Evolutionary conservation across 805 yeast genomes (phyloP).

Genomic region (Starmerella etchellsii): DNA sequence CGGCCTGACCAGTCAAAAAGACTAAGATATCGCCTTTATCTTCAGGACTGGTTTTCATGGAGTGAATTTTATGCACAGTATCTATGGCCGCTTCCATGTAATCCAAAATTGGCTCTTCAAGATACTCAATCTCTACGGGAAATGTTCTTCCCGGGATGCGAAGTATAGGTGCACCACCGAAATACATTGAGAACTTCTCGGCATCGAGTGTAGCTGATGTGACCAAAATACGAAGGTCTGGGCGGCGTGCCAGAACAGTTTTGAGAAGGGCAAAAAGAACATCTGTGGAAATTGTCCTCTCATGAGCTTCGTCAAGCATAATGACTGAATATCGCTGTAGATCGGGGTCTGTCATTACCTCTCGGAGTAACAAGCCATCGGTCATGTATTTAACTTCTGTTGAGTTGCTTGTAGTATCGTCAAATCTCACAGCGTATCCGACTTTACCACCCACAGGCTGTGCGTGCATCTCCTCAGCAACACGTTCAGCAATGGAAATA

Average conservation of each 20-base stretch:
- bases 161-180: slow-evolving; percentile 72
- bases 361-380: slow-evolving; percentile 88
- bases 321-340: slow-evolving; percentile 56
- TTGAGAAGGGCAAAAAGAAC: slow-evolving; percentile 66
- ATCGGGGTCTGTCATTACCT: slow-evolving; percentile 65
- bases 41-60: slow-evolving; percentile 36
- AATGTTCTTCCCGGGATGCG: slow-evolving; percentile 86
- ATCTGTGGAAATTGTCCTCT: slow-evolving; percentile 77
- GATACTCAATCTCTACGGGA: slow-evolving; percentile 77
- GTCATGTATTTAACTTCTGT: slow-evolving; percentile 84
- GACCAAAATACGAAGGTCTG: slow-evolving; percentile 61
- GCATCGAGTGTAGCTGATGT: slow-evolving; percentile 96
- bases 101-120: slow-evolving; percentile 79
- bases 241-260: slow-evolving; percentile 47
- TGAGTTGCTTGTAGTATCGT: slow-evolving; percentile 50
- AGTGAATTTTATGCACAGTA: slow-evolving; percentile 76
- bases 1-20: slow-evolving; percentile 92
- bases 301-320: slow-evolving; percentile 96
- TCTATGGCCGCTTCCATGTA: slow-evolving; percentile 81
- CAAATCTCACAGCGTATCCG: slow-evolving; percentile 82
- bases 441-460: slow-evolving; percentile 65
- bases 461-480: slow-evolving; percentile 76
- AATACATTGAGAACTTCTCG: slow-evolving; percentile 67
- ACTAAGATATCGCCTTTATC: slow-evolving; percentile 67
- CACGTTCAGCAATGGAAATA: slow-evolving; percentile 70